Evolutionary conservation across 2,329 filamentous ascomycete species (phyloP).

Genomic region (Incumbomyces delicatus): DNA sequence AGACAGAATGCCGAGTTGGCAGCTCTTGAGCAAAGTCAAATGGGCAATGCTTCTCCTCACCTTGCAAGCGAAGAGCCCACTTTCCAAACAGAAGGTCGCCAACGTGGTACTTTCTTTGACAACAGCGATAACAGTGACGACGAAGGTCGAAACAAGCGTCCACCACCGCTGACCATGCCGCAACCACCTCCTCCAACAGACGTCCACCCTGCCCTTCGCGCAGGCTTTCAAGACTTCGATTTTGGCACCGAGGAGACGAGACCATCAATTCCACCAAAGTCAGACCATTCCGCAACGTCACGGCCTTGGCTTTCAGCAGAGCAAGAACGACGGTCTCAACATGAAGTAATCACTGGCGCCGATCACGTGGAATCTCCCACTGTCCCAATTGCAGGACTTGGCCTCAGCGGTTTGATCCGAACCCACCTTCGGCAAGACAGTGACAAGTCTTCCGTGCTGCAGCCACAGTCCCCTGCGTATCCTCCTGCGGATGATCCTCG

Average conservation of each 20-base stretch:
- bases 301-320: not conserved
- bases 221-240: slow-evolving; percentile 22
- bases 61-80: not conserved
- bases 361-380: slow-evolving; percentile 61
- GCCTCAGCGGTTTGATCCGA: slow-evolving; percentile 70
- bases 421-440: slow-evolving; percentile 78
- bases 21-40: slow-evolving; percentile 9
- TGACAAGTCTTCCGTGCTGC: slow-evolving; percentile 69
- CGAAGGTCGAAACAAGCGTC: slow-evolving; percentile 25
- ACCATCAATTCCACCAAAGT: not conserved
- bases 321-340: not conserved
- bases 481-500: slow-evolving; percentile 12
- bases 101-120: slow-evolving; percentile 16
- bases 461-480: slow-evolving; percentile 34
- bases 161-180: slow-evolving; percentile 12
- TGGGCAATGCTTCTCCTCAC: not conserved
- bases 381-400: slow-evolving; percentile 46
- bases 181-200: slow-evolving; percentile 23
- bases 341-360: slow-evolving; percentile 12
- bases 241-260: slow-evolving; percentile 9
- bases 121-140: slow-evolving; percentile 25
- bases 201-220: slow-evolving; percentile 30
- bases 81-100: not conserved
- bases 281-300: slow-evolving; percentile 12
- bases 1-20: slow-evolving; percentile 19